Evolutionary conservation across 1,139 yeast genomes (phyloP), one percentile per base, ranked within the genome.

Genomic region (Geotrichum bryndzae): DNA sequence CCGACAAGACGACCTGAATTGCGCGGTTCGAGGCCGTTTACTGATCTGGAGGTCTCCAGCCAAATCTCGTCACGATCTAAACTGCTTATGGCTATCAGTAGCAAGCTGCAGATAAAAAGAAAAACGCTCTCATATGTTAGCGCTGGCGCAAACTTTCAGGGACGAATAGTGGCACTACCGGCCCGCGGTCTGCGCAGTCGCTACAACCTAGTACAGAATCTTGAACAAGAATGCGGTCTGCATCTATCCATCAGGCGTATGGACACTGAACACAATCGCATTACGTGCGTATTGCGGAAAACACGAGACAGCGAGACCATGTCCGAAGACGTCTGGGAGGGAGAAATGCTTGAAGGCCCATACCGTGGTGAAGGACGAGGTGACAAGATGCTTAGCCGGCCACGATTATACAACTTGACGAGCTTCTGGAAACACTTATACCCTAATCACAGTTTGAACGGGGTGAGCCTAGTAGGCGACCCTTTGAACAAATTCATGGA

Each of bases 291-390:
- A 6, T 10, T 59, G 38, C 25, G 31, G 8, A 51, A 27, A 41
- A 45, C 27, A 3, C 25, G 27, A 7, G 31, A 50, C 52, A 50
- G 15, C 29, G 48, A 41, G 45, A n/a, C 15, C 2, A 27, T 15
- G 8, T 15, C 54, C 13, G 57, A 58, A 31, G 54, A 58, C 35
- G 50, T 56, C 8, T 59, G 61, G 61, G 56, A 55, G 27, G 61
- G 61, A 2, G 59, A 59, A 23, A 55, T 59, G 59, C 53, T 55
- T 10, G 61, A 59, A 18, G 56, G 54, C 1, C 61, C 61, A 6
- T 25, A 45, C n/a, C 33, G 15, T 11, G 13, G 50, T 41, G 53
- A 41, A 22, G n/a, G n/a, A 5, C 22, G 23, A 10, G 33, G 18
- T 41, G 50, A 15, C 50, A 23, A 53, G 22, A 31, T 7, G 13